phyloP scores from a whole-genome alignment of 163 green algal species.

The Scenedesmus sp. region DNA sequence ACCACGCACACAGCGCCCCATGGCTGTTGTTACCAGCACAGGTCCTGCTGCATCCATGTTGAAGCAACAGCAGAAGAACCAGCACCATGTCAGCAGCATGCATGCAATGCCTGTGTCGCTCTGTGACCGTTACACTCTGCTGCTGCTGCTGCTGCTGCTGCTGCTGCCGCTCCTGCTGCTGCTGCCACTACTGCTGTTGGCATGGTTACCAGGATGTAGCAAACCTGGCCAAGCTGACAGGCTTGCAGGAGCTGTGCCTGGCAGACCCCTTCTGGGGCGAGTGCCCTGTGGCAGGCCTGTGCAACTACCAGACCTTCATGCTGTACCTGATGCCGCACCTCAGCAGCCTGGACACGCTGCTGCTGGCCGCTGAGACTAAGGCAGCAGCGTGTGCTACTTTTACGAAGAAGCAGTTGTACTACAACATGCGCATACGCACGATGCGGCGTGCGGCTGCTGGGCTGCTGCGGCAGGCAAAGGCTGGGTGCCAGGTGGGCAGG shows the following conservation, averaged over 20 bases:
- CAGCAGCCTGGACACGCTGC: conserved; percentile 76
- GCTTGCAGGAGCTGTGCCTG: conserved; percentile 76
- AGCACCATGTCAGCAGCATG: neutral
- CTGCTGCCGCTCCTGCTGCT: neutral
- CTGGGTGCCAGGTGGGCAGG: neutral
- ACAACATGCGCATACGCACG: conserved; percentile 88
- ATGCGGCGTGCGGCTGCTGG: conserved; percentile 65
- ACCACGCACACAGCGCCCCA: neutral
- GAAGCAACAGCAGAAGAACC: neutral
- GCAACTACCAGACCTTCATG: conserved; percentile 85
- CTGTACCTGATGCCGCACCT: conserved; percentile 69
- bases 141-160: neutral
- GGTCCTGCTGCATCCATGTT: neutral
- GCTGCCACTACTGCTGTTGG: neutral
- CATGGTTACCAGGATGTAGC: conserved; percentile 64
- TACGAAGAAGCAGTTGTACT: conserved; percentile 85
- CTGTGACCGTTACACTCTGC: neutral
- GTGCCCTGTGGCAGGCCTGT: conserved; percentile 74
- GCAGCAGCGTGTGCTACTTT: conserved; percentile 78
- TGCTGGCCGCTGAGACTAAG: conserved; percentile 75
- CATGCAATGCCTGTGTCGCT: too few relatives aligned
- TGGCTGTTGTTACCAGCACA: neutral
- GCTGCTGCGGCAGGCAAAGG: neutral
- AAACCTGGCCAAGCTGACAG: conserved; percentile 65
- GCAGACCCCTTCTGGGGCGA: conserved; percentile 82